Evolutionary conservation across 2,329 filamentous ascomycete species (phyloP), one percentile per base, ranked within the genome.

Genomic region (Fusarium miscanthi): DNA sequence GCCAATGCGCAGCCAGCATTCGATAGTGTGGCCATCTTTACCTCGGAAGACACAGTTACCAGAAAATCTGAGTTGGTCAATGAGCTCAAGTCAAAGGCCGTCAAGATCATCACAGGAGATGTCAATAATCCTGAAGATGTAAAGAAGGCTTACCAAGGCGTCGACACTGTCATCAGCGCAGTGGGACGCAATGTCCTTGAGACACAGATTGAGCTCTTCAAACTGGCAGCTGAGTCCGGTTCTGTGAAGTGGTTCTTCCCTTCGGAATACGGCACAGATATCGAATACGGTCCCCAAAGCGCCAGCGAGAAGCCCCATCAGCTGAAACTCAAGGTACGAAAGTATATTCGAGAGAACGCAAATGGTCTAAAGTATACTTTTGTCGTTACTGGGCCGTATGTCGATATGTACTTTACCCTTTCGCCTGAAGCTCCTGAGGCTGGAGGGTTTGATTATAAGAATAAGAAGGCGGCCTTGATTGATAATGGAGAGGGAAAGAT

Each of bases 351-450:
- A 51, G 86, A 87, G 40, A 81, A 85, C n/a, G 76, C 87, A 19
- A 84, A 85, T 72, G 81, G 85, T 12, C 78, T 93, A 31, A 84
- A 88, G 54, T 85, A 91, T 62, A 92, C 91, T 0, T 93, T 91
- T 77, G 82, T 93, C 0, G 91, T 93, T 8, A 93, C 91, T 0
- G 91, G 91, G 0, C 91, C 91, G 0, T 93, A 91, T 72, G 87
- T 87, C 35, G 91, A 92, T 68, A 84, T 91, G 77, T 93, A 86
- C 82, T 83, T 92, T 48, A 69, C 72, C 10, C 78, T 84, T 7
- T 82, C 38, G 80, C 84, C 65, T 4, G 30, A 35, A 0, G 61
- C 65, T 9, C 9, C 43, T 7, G 76, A 78, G n/a, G 76, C 73
- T 1, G 91, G 92, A 5, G 86, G 86, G 0, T 94, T 89, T 74